phyloP scores from a whole-genome alignment of 2,329 filamentous ascomycete species.

The Dichotomopilus funicola region DNA sequence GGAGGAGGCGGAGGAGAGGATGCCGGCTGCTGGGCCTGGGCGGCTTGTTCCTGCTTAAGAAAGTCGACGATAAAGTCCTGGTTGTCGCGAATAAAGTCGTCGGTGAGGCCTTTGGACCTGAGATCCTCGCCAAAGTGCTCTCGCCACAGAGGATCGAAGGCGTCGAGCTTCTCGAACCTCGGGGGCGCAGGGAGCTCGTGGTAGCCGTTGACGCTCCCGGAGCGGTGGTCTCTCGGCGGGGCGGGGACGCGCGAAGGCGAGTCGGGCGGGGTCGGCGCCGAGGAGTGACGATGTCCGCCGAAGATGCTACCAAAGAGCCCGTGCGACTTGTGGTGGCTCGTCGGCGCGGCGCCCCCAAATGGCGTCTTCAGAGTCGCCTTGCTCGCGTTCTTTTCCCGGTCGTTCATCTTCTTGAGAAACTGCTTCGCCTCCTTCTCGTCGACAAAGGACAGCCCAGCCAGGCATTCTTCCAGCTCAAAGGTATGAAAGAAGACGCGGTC shows the following conservation, averaged over 20 bases:
- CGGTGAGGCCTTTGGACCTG: slow-evolving; percentile 55
- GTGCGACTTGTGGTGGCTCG: slow-evolving; percentile 33
- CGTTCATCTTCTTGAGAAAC: slow-evolving; percentile 96
- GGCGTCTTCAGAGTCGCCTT: slow-evolving; percentile 76
- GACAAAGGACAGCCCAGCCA: slow-evolving; percentile 83
- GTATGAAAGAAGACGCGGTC: slow-evolving; percentile 97
- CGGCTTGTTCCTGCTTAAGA: slow-evolving; percentile 50
- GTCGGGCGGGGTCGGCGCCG: slow-evolving; percentile 51
- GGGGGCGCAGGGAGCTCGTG: slow-evolving; percentile 35
- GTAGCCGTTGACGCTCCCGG: slow-evolving; percentile 40
- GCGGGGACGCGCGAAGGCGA: slow-evolving; percentile 40
- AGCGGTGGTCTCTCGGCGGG: slow-evolving; percentile 33
- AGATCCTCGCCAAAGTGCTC: slow-evolving; percentile 60
- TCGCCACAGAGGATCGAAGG: slow-evolving; percentile 59
- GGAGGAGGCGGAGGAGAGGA: slow-evolving; percentile 24
- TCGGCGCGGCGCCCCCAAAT: slow-evolving; percentile 52
- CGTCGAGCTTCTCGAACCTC: slow-evolving; percentile 57
- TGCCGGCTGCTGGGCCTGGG: slow-evolving; percentile 27
- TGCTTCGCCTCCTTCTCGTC: slow-evolving; percentile 97
- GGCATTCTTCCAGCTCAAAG: slow-evolving; percentile 89
- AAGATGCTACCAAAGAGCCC: slow-evolving; percentile 56
- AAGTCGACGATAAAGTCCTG: slow-evolving; percentile 64
- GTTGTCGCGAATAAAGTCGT: slow-evolving; percentile 61
- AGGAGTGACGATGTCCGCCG: slow-evolving; percentile 53
- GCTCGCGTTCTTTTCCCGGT: slow-evolving; percentile 90